Evolutionary conservation across 2,329 filamentous ascomycete species (phyloP), one percentile per base, ranked within the genome.

Genomic region (Hysterium pulicare): DNA sequence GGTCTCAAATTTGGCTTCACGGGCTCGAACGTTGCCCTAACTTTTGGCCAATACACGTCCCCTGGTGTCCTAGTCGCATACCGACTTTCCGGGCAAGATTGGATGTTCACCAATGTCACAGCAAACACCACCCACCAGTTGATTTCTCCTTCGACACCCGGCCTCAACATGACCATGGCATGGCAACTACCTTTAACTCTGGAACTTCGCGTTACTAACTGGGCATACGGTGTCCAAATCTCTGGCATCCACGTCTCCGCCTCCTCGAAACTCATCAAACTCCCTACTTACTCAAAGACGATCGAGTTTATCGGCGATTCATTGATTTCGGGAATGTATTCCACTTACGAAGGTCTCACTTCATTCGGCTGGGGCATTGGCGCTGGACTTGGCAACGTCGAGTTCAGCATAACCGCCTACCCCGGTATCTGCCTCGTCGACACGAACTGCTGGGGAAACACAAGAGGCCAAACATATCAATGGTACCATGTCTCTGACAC

Each of bases 91-190:
- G 77, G 77, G 3, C 71, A 78, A 38, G 79, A 81, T 54, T 83
- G 79, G 79, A 66, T 70, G 42, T 77, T 82, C 53, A 79, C 77
- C 24, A 83, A 83, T 52, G 73, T 83, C 34, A 81, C 78, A 2
- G 71, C 73, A 0, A 70, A 72, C 20, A 69, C 69, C 10, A 82
- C 78, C 0, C 78, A 83, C 55, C 70, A 80, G 15, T 72, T 83
- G 35, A 67, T 80, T 37, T 71, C 64, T 19, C 59, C 70, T 0
- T 55, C 57, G n/a, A 75, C 71, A 0, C 63, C 71, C 0, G 73
- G 72, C 4, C 62, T 75, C 8, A 68, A 71, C 38, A 54, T 71
- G 30, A 73, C 69, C 0, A 62, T 62, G 9, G 68, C 73, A 0
- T 54, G 41, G 17, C 49, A 74, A 16, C 68, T 58, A 31, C 72